A percentile compares a stretch with the other conserved stretches of the same genome.
phyloP scores from a whole-genome alignment of 495 filamentous ascomycete species.

The Penicillium argentinense region DNA sequence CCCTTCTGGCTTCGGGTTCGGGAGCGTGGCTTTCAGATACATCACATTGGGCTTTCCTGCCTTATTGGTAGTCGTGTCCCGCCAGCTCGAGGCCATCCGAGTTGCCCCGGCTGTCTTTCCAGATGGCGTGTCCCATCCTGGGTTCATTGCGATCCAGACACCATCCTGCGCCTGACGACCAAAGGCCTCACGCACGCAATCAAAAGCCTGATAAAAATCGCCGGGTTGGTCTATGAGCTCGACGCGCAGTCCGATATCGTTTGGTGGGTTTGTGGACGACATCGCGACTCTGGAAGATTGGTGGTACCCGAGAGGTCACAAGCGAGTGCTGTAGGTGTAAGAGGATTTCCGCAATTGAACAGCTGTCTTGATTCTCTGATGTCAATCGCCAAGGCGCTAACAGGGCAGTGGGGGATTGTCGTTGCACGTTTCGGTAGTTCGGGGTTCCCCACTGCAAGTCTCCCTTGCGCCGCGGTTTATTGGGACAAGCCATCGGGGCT shows the following conservation, averaged over 20 bases:
- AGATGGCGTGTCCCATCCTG: constrained; percentile 41
- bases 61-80: constrained; percentile 25
- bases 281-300: too few species aligned
- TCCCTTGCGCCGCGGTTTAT: too few species aligned
- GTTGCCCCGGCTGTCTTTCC: constrained; percentile 26
- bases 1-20: constrained; percentile 7
- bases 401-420: not conserved
- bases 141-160: constrained; percentile 43
- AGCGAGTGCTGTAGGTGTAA: too few species aligned
- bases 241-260: not conserved
- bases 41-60: constrained; percentile 37
- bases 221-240: not conserved
- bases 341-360: too few species aligned
- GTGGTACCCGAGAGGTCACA: too few species aligned
- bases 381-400: not conserved
- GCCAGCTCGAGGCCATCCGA: constrained; percentile 32
- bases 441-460: not conserved
- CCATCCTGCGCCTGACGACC: constrained; percentile 39
- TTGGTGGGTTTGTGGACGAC: not conserved
- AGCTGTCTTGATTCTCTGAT: not conserved
- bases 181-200: constrained; percentile 29
- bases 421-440: not conserved
- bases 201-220: constrained; percentile 8
- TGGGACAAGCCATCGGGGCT: too few species aligned
- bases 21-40: constrained; percentile 45